Evolutionary conservation across 1,284 basidiomycete genomes (phyloP).

Genomic region (Rhizoctonia solani): DNA sequence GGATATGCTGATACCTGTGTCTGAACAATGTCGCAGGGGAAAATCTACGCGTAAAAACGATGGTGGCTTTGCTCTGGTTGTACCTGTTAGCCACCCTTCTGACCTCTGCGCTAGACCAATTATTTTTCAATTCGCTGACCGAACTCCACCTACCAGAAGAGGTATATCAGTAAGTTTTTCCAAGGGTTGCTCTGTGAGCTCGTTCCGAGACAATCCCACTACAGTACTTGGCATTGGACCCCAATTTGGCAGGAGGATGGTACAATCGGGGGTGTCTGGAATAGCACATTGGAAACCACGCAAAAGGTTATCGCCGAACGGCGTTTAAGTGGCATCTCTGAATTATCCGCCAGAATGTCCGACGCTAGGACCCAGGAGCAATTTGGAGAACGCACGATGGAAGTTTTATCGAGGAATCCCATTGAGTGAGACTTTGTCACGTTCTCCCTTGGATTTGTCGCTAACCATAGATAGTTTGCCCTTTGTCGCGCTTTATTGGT

Average conservation of each 20-base stretch:
- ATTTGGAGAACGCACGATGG: conserved; percentile 9
- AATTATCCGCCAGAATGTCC: neutral
- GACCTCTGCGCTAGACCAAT: conserved; percentile 12
- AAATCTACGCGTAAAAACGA: conserved; percentile 29
- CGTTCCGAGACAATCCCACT: neutral
- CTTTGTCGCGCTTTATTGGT: conserved; percentile 33
- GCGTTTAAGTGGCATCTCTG: conserved; percentile 18
- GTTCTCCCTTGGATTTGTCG: neutral
- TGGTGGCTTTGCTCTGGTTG: no score
- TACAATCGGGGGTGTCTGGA: conserved; percentile 30
- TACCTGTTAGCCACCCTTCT: no score
- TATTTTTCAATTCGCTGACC: conserved; percentile 37
- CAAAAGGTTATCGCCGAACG: conserved; percentile 37
- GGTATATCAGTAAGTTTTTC: conserved; percentile 33
- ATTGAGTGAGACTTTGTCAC: conserved; percentile 1
- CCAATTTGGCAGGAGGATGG: conserved; percentile 35
- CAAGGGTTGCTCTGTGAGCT: neutral
- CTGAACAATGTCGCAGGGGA: conserved; percentile 24
- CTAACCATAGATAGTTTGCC: neutral
- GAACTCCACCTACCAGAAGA: conserved; percentile 36
- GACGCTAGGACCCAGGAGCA: conserved; percentile 4
- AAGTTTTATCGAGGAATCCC: neutral
- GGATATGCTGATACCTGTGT: conserved; percentile 33
- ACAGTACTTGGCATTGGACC: conserved; percentile 36
- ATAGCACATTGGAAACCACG: conserved; percentile 36